phyloP scores from a whole-genome alignment of 805 yeast species.

The Nakazawaea molendinolei region DNA sequence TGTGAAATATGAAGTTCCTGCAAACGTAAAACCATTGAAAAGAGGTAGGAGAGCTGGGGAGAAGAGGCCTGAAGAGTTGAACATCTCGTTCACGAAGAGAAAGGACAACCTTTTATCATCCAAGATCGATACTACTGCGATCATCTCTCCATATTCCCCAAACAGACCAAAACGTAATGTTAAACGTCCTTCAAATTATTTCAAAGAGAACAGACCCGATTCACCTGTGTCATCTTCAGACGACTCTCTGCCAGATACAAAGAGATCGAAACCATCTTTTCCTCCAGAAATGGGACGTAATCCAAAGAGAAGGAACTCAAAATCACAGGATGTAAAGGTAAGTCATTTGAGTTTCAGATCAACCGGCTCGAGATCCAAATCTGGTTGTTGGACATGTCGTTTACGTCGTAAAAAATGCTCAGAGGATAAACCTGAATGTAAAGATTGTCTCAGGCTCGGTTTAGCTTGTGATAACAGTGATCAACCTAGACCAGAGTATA shows the following conservation, averaged over 20 bases:
- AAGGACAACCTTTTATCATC: too few species aligned
- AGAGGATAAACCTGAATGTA: slow-evolving; percentile 55
- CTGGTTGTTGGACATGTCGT: slow-evolving; percentile 79
- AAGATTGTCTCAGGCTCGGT: slow-evolving; percentile 49
- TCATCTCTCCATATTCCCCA: not conserved
- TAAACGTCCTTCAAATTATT: slow-evolving; percentile 1
- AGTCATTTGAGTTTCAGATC: not conserved
- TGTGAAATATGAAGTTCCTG: too few species aligned
- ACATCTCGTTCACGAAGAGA: too few species aligned
- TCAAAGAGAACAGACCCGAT: not conserved
- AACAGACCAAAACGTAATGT: slow-evolving; percentile 17
- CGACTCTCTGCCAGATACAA: too few species aligned
- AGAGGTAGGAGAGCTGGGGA: too few species aligned
- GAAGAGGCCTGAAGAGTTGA: too few species aligned
- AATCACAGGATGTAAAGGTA: slow-evolving; percentile 15
- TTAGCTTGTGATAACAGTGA: slow-evolving; percentile 54
- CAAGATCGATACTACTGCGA: too few species aligned
- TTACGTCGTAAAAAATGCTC: slow-evolving; percentile 68
- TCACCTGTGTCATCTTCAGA: not conserved
- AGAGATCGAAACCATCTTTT: too few species aligned
- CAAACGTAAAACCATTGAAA: too few species aligned
- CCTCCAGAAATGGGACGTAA: too few species aligned
- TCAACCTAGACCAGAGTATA: slow-evolving; percentile 44
- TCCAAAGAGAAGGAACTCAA: not conserved
- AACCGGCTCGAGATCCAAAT: slow-evolving; percentile 40